phyloP scores from a whole-genome alignment of 2,329 filamentous ascomycete genomes.

The Nigrospora osmanthi region DNA sequence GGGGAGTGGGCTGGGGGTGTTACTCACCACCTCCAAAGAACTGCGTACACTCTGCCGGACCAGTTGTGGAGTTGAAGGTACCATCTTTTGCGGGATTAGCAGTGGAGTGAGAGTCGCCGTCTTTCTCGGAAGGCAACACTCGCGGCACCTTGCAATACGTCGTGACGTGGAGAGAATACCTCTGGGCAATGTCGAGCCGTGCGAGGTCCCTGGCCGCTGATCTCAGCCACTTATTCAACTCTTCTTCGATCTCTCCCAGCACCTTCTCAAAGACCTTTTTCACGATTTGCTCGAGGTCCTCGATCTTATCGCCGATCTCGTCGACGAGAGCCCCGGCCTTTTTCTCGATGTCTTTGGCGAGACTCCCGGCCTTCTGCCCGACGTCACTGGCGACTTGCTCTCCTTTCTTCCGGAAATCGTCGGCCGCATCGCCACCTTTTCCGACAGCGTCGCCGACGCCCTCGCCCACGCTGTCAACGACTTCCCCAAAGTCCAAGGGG shows the following conservation, averaged over 20 bases:
- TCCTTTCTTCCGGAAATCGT: too few relatives aligned
- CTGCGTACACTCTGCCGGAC: neutral
- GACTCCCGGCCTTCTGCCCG: neutral
- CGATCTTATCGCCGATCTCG: too few relatives aligned
- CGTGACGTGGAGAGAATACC: neutral
- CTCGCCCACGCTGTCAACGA: too few relatives aligned
- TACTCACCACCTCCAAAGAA: neutral
- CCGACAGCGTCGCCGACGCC: too few relatives aligned
- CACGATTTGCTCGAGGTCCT: neutral
- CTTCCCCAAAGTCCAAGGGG: too few relatives aligned
- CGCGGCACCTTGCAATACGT: neutral
- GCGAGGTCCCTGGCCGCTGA: neutral
- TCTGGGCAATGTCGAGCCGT: neutral
- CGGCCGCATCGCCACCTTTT: too few relatives aligned
- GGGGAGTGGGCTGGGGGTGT: neutral
- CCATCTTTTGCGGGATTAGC: too few relatives aligned
- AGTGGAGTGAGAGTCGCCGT: too few relatives aligned
- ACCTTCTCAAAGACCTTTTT: neutral
- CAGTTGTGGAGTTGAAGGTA: neutral
- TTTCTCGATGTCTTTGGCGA: neutral
- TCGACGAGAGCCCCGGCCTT: too few relatives aligned
- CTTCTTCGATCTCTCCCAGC: neutral
- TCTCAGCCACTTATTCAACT: neutral
- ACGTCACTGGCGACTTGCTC: too few relatives aligned
- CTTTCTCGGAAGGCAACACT: neutral